Evolutionary conservation across 108 stramenopile species (phyloP).

Genomic region (Cyclotella cryptica): DNA sequence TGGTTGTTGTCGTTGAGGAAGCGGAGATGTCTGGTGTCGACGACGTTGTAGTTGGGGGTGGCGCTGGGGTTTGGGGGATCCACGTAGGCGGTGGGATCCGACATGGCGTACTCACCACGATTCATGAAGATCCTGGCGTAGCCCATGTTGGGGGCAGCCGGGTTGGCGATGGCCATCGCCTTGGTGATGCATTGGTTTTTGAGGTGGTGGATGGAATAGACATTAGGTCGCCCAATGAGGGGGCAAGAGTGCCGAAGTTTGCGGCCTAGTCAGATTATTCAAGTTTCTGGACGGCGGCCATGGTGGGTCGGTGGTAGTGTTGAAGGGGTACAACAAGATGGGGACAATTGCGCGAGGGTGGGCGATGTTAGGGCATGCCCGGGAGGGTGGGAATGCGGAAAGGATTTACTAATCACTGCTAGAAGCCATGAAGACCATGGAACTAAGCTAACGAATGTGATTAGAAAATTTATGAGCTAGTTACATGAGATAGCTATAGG

Average conservation of each 20-base stretch:
- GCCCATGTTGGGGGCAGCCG: slow-evolving; percentile 5
- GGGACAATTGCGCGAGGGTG: too few species aligned
- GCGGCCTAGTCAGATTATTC: too few species aligned
- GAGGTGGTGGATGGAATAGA: not conserved
- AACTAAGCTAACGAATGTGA: slow-evolving; percentile 1
- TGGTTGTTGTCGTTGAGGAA: not conserved
- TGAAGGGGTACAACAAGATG: too few species aligned
- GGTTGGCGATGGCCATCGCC: not conserved
- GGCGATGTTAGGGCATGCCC: too few species aligned
- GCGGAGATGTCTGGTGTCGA: not conserved
- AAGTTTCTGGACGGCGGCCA: too few species aligned
- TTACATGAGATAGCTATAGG: slow-evolving; percentile 4
- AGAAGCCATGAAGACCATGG: slow-evolving; percentile 12
- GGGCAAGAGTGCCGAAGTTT: not conserved
- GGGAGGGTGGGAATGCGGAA: too few species aligned
- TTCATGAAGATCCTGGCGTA: not conserved
- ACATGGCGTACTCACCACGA: not conserved
- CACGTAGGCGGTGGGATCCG: not conserved
- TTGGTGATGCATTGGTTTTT: slow-evolving; percentile 4
- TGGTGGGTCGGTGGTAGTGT: too few species aligned
- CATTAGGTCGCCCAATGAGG: not conserved
- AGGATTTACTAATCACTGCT: not conserved
- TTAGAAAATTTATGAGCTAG: slow-evolving; percentile 6
- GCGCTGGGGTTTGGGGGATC: not conserved
- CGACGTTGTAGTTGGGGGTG: not conserved